These are phyloP conservation scores for Myxozyma mucilagina DNA, from an alignment of 805 yeast genomes.

Conservation along the genomic window DNA sequence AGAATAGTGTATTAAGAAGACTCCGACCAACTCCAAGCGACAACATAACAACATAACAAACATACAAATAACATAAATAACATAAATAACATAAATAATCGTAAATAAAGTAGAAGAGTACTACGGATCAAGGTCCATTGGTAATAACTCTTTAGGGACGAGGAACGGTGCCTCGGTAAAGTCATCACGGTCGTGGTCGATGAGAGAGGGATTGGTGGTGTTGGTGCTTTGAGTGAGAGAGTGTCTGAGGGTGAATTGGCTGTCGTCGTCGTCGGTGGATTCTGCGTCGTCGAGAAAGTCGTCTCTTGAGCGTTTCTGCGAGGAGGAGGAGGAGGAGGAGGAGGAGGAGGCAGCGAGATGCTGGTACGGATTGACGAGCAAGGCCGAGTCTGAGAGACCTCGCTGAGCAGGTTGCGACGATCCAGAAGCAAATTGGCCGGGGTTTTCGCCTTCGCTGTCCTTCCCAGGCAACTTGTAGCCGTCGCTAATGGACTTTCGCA, in stretches of 20 bases:
- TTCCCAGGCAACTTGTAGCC: slow-evolving; percentile 23
- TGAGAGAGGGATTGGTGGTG: not conserved
- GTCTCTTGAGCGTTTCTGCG: slow-evolving; percentile 4
- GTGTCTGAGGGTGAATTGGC: too few species aligned
- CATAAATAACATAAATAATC: not conserved
- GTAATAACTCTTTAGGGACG: slow-evolving; percentile 17
- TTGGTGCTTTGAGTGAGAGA: too few species aligned
- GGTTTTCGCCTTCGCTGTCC: too few species aligned
- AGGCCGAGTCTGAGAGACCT: slow-evolving; percentile 1
- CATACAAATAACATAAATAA: not conserved
- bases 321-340: too few species aligned
- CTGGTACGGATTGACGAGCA: slow-evolving; percentile 12
- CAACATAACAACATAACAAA: not conserved
- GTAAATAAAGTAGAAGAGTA: not conserved
- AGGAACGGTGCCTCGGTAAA: slow-evolving; percentile 28
- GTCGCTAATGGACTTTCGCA: slow-evolving; percentile 27
- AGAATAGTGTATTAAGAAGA: too few species aligned
- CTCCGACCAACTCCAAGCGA: too few species aligned
- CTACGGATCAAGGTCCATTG: slow-evolving; percentile 12
- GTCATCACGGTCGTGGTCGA: slow-evolving; percentile 9
- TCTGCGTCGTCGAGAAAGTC: slow-evolving; percentile 3
- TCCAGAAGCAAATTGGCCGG: not conserved
- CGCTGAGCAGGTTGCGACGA: not conserved
- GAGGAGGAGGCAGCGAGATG: not conserved
- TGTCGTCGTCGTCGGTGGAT: slow-evolving; percentile 7